Evolutionary conservation across 352 stramenopile species (phyloP), one percentile per base, ranked within the genome.

Genomic region (Globisporangium cylindrosporum): DNA sequence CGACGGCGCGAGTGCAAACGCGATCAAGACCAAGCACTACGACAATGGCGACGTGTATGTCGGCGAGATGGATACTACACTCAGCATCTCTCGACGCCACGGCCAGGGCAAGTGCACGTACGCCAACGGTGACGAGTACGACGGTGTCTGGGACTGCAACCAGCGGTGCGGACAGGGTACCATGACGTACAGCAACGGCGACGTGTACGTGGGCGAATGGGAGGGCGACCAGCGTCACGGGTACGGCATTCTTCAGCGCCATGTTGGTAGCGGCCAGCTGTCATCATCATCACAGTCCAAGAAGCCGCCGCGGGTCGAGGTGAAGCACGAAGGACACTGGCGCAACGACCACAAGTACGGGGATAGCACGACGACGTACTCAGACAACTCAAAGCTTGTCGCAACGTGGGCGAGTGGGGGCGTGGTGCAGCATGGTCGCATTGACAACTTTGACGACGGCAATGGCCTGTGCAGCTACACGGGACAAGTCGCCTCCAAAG

Each of bases 261-360:
- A 64, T 60, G 29, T 61, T 20, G 29, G 3, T 4, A n/a, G 25
- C 22, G 20, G 48, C 12, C 43, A 22, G 43, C n/a, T 14, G 5
- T 18, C 38, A 34, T 57, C 66, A 22, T 36, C 56, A 60, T 10
- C 10, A 58, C 43, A 41, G 29, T 36, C 22, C 7, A 43, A 27
- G 7, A 51, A 58, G 22, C 22, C 24, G 25, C 22, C 22, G 27
- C 68, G 64, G 4, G 68, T 75, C 29, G 60, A 64, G 9, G 73
- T 74, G 34, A 72, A 70, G 48, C 96, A 97, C 68, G 84, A 95
- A 48, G 92, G 92, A 14, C 64, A 86, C 14, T 97, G 92, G 91
- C 29, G 62, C 3, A 20, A 79, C 27, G 81, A 91, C 54, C 29
- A 71, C 41, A 92, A 86, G 38, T 66, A 74, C 22, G 92, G 90